phyloP scores from a whole-genome alignment of 257 asterid species.

The Ligustrum vulgare region DNA sequence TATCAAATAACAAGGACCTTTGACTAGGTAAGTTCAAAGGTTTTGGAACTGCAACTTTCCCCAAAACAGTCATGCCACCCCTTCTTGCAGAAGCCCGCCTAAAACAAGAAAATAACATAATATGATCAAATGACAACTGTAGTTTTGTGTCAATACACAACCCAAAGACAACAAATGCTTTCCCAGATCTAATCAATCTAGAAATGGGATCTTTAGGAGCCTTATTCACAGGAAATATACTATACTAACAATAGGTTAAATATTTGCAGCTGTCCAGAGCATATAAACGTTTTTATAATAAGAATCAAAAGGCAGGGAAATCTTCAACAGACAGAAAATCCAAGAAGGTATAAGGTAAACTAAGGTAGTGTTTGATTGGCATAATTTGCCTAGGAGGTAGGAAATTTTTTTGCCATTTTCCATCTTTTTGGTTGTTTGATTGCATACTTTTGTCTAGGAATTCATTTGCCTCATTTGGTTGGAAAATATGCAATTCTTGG shows the following conservation, averaged over 20 bases:
- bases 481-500: too few species aligned
- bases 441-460: too few species aligned
- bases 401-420: too few species aligned
- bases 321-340: not conserved
- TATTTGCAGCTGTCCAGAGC: constrained; percentile 1
- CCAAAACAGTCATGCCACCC: constrained; percentile 91
- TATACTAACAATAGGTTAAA: not conserved
- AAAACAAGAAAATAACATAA: constrained; percentile 25
- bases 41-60: constrained; percentile 95
- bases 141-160: not conserved
- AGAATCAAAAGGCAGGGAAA: not conserved
- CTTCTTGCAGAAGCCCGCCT: constrained; percentile 91
- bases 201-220: not conserved
- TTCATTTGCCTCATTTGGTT: too few species aligned
- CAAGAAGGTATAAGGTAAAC: not conserved
- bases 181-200: constrained; percentile 8
- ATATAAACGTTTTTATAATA: constrained; percentile 4
- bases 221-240: not conserved
- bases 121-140: constrained; percentile 10
- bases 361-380: too few species aligned
- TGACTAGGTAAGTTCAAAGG: constrained; percentile 98
- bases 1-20: constrained; percentile 45
- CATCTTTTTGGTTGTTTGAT: too few species aligned
- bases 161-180: constrained; percentile 1
- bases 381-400: too few species aligned